Percentiles rank a stretch among this genome's conserved stretches.
Conservation (phyloP, 2,329 filamentous ascomycete genomes). For the Bipolaris gigantea region DNA sequence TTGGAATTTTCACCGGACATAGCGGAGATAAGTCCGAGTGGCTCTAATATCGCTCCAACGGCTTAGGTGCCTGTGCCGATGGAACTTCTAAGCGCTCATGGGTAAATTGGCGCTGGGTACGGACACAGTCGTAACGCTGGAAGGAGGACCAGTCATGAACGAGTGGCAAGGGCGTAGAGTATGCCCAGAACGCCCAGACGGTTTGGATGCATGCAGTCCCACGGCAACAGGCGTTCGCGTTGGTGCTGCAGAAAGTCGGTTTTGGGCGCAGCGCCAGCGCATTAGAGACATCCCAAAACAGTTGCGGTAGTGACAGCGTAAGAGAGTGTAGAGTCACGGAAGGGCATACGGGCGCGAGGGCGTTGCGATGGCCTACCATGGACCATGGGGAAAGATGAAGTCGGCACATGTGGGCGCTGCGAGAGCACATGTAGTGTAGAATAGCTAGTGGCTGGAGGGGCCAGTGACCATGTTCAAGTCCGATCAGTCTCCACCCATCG, state of each 20-base stretch:
- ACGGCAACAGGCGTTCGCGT: background rate
- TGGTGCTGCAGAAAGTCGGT: background rate
- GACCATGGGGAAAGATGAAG: background rate
- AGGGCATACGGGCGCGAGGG: background rate
- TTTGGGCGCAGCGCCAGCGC: background rate
- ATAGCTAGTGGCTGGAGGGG: background rate
- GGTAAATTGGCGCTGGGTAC: background rate
- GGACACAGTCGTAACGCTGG: background rate
- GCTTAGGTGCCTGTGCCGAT: background rate
- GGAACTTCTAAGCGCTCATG: constrained; percentile 7
- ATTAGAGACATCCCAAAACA: background rate
- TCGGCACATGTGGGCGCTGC: constrained; percentile 4
- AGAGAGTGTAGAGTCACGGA: background rate
- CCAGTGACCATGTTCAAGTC: constrained; percentile 9
- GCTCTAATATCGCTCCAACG: background rate
- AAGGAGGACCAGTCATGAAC: background rate
- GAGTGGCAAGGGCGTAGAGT: background rate
- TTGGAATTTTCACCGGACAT: constrained; percentile 4
- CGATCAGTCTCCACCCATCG: constrained; percentile 8
- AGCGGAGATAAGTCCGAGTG: constrained; percentile 9
- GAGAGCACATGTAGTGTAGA: constrained; percentile 2
- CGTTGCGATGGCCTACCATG: constrained; percentile 1
- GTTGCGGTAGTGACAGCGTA: background rate
- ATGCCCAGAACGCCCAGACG: background rate
- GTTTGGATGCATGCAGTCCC: background rate